Base-by-base conservation (phyloP, 495 filamentous ascomycete species). In the Trichoderma erinaceum region DNA sequence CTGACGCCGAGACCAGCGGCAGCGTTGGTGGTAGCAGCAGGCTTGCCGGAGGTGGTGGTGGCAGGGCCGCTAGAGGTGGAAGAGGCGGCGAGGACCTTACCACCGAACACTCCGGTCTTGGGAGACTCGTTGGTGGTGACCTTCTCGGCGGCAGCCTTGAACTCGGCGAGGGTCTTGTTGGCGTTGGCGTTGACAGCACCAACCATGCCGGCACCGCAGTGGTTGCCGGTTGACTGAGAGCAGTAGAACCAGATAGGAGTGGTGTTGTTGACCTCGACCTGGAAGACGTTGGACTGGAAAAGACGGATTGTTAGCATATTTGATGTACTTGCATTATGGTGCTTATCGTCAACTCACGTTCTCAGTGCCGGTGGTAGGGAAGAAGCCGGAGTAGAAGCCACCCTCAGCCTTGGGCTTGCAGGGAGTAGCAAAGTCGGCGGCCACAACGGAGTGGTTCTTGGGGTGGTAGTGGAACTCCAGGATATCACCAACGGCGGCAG, bases 381-480 rank as follows among this genome's bases (percentile, higher is more conserved):
- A 68, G 41, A 77, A 76, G 13, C 78, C 78, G 58, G 73, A 77
- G 68, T 74, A 79, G 69, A 83, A 85, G 7, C 74, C 58, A 1
- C 63, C 67, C 12, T 16, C 23, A 77, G 48, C 82, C 72, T 72
- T 73, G 67, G 85, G 84, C 18, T 79, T 72, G 73, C 85, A 88
- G 0, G 85, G 84, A 0, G 78, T 75, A 16, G 68, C 68, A 69
- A 82, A 87, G 46, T 80, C 78, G 7, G 80, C 76, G 44, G 82
- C 78, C 11, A 82, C 81, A 50, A 86, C 83, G 11, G 80, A 82
- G 71, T 87, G 85, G 67, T 83, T 84, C 29, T 75, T 75, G 4
- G 83, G 81, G 70, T 80, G 84, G 75, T 85, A 88, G 67, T 84
- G 75, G 69, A 85, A 88, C 29, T 81, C 75, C 32, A 88, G 71